Conservation (phyloP, 441 rosid genomes). For the Arabidopsis hybrid region DNA sequence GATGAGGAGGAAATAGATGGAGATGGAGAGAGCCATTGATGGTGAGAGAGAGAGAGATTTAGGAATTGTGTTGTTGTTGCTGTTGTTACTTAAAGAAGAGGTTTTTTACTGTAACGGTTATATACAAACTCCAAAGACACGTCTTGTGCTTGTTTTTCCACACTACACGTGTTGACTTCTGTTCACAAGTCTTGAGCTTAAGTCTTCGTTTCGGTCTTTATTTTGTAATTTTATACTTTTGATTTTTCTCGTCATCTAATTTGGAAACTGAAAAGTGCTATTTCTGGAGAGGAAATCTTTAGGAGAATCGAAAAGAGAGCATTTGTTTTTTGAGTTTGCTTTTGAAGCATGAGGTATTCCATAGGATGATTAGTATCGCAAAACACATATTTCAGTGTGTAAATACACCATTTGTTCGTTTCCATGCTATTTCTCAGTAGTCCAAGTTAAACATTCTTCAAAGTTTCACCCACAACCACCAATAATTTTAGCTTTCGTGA, state of each 20-base stretch:
- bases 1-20: slow-evolving; percentile 47
- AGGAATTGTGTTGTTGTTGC: no score
- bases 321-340: no score
- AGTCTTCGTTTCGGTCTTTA: slow-evolving; percentile 24
- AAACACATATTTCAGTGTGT: no score
- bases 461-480: slow-evolving; percentile 18
- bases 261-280: background rate
- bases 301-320: background rate
- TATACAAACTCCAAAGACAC: slow-evolving; percentile 6
- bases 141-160: slow-evolving; percentile 29
- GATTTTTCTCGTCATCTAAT: background rate
- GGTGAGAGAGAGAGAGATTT: slow-evolving; percentile 17
- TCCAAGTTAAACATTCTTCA: slow-evolving; percentile 13
- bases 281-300: background rate
- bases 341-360: no score
- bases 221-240: background rate
- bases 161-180: slow-evolving; percentile 40
- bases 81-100: background rate
- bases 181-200: background rate
- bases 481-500: slow-evolving; percentile 19
- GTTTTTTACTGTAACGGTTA: slow-evolving; percentile 36
- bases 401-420: background rate
- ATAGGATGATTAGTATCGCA: background rate
- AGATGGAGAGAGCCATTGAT: slow-evolving; percentile 31
- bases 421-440: slow-evolving; percentile 29